These are phyloP conservation scores for Xylaria sp. DNA, from an alignment of 495 filamentous ascomycete genomes.

Conservation along the genomic window DNA sequence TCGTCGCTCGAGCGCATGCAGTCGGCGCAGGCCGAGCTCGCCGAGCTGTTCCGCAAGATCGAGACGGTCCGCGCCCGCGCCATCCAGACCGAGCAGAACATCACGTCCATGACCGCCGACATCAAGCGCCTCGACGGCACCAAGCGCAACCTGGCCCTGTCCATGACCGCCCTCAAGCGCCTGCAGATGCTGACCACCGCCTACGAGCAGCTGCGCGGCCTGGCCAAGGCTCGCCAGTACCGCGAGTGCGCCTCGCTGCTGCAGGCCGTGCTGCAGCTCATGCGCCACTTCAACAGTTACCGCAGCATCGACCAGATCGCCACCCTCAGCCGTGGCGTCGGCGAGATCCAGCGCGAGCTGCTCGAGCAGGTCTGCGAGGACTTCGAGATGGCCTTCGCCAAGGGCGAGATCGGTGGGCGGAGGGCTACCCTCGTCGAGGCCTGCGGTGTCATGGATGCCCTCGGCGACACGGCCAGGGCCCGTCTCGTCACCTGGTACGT, in stretches of 20 bases:
- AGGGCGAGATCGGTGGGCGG: slow-evolving; percentile 76
- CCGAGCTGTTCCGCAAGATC: slow-evolving; percentile 91
- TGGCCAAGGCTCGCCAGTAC: slow-evolving; percentile 89
- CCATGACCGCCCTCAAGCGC: slow-evolving; percentile 97
- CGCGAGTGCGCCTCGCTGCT: slow-evolving; percentile 94
- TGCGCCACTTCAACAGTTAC: slow-evolving; percentile 98
- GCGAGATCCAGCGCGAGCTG: slow-evolving; percentile 91
- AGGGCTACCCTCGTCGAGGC: slow-evolving; percentile 80
- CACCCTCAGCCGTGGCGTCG: slow-evolving; percentile 88
- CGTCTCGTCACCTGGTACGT: slow-evolving; percentile 95
- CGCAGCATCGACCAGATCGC: slow-evolving; percentile 98
- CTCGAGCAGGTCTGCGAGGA: slow-evolving; percentile 98
- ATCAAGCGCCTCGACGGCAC: slow-evolving; percentile 97
- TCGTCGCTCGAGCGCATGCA: slow-evolving; percentile 90
- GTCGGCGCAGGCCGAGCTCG: slow-evolving; percentile 86
- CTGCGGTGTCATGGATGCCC: slow-evolving; percentile 91
- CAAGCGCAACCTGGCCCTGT: slow-evolving; percentile 93
- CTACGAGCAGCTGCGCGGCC: slow-evolving; percentile 89
- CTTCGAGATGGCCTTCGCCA: slow-evolving; percentile 94
- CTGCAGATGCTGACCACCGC: slow-evolving; percentile 99
- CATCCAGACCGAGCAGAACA: slow-evolving; percentile 89
- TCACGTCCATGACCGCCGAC: slow-evolving; percentile 98
- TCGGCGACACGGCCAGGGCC: slow-evolving; percentile 86
- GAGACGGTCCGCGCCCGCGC: slow-evolving; percentile 91
- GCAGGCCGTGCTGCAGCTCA: slow-evolving; percentile 95